Base-by-base conservation (phyloP, 2,329 filamentous ascomycete species). In the Seiridium cupressi region DNA sequence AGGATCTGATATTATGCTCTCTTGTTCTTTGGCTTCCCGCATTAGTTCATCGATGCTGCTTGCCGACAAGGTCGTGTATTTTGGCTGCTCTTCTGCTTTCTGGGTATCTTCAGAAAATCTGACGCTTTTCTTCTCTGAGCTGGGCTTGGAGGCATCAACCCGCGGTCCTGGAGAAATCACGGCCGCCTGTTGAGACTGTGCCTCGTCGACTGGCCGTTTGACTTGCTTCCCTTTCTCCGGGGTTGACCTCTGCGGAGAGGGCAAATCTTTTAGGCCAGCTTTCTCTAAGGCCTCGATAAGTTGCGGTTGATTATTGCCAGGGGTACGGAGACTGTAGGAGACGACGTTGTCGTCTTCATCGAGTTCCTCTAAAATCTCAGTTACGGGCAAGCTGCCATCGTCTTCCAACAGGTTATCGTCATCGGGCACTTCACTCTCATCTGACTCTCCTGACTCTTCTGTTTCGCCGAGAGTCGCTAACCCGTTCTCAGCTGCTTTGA, bases 291-390 rank as follows among this genome's bases (percentile, higher is more conserved):
- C 85, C 55, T 94, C 87, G 13, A 90, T 73, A 3, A 97, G 79
- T 65, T 90, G 84, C 7, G 86, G 80, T 18, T 90, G 84, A 11
- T 83, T 79, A 57, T 89, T 85, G 5, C 88, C 89, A 0, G 92
- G 89, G n/a, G 78, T 84, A 44, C 87, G 85, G 36, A 89, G 77
- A 59, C 79, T 84, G 66, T 84, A 87, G 0, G 86, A 90, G 55
- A 97, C 75, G 3, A 98, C 84, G 69, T 96, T 95, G 59, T 89
- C 95, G 9, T 96, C 86, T 7, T 97, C 93, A 70, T 98, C 95
- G 32, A 98, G 80, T 76, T 96, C 87, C 75, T 99, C 95, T 58
- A 92, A 81, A 65, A 99, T 98, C 68, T 98, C 95, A 38, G 90
- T 93, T 61, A 98, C 84, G 0, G 93, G 91, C 56, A 93, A 79